These are phyloP conservation scores for Tuber indicum DNA, from an alignment of 495 filamentous ascomycete species.

Conservation along the genomic window DNA sequence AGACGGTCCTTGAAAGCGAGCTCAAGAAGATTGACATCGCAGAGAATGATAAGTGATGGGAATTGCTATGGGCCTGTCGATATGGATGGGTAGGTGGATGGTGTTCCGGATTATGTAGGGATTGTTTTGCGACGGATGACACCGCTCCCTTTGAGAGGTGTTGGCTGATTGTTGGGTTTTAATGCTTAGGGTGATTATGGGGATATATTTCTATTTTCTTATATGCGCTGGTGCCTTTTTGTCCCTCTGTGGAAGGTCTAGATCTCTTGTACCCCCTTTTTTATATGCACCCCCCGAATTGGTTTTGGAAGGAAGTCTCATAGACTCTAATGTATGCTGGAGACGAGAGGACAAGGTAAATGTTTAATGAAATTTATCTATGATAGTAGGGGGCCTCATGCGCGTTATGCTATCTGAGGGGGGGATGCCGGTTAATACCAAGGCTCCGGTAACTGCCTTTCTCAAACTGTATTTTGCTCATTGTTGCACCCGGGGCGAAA, in stretches of 20 bases:
- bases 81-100: not conserved
- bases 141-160: not conserved
- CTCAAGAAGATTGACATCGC: constrained; percentile 31
- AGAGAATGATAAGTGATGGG: constrained; percentile 13
- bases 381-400: not conserved
- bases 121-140: not conserved
- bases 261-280: not conserved
- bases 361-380: not conserved
- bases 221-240: not conserved
- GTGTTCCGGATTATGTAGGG: not conserved
- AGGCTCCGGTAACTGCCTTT: not conserved
- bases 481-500: not conserved
- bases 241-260: not conserved
- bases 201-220: not conserved
- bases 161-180: not conserved
- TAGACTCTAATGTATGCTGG: not conserved
- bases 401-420: not conserved
- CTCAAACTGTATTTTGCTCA: not conserved
- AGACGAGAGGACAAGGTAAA: not conserved
- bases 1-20: constrained; percentile 37
- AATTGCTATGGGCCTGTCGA: not conserved
- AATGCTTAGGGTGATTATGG: not conserved
- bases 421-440: not conserved
- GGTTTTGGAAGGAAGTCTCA: not conserved
- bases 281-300: not conserved